phyloP scores from a whole-genome alignment of 495 filamentous ascomycete genomes.

The Parachaetomium inaequale region DNA sequence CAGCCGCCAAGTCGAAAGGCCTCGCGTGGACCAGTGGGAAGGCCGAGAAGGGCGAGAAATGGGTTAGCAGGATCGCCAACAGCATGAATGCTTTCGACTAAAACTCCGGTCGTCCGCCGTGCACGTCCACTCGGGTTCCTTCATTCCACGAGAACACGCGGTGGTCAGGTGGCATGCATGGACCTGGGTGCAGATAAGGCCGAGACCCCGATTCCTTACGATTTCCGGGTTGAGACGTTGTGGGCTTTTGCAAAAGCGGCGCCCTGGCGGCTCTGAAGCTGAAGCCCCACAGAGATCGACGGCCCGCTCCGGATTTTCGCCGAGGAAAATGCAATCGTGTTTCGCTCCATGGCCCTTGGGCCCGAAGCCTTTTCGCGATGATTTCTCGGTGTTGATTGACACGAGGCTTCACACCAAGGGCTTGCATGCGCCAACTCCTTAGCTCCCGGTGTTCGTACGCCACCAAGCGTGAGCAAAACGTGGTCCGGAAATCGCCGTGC shows the following conservation, averaged over 20 bases:
- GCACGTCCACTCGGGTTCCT: not conserved
- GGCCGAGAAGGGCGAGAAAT: not conserved
- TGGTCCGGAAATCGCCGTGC: not conserved
- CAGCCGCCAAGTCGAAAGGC: not conserved
- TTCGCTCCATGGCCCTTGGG: not conserved
- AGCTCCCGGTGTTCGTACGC: not conserved
- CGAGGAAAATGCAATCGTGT: not conserved
- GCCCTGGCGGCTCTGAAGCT: no score
- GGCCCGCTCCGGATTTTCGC: constrained; percentile 9
- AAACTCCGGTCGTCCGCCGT: constrained; percentile 7
- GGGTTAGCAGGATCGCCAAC: constrained; percentile 10
- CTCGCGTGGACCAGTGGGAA: not conserved
- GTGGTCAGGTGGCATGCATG: not conserved
- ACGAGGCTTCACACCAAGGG: not conserved
- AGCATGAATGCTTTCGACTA: constrained; percentile 11
- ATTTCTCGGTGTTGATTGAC: not conserved
- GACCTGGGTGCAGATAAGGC: not conserved
- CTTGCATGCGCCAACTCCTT: not conserved
- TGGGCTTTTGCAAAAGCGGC: no score
- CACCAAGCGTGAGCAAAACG: not conserved
- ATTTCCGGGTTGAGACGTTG: no score
- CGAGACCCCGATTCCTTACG: not conserved
- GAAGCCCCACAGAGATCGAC: constrained; percentile 9
- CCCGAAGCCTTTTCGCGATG: not conserved
- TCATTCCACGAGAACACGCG: no score